Evolutionary conservation across 1,139 yeast species (phyloP), one percentile per base, ranked within the genome.

Genomic region (Blastobotrys persicus): DNA sequence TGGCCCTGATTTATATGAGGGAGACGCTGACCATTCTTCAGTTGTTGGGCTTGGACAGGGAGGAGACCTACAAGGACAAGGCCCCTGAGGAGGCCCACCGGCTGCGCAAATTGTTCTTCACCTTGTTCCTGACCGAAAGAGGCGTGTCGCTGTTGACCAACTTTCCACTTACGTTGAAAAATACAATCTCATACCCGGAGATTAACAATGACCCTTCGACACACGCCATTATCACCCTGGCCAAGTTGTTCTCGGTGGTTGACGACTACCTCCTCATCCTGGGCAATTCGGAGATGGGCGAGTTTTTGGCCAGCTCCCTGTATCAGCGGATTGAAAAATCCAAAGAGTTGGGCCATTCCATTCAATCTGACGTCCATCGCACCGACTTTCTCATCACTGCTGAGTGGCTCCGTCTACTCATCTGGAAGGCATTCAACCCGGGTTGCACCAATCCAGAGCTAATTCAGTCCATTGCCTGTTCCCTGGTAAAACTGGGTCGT

Each of bases 321-420:
- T 38, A 47, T n/a, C 42, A 37, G 16, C 35, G 45, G 26, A 37
- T 53, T 7, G 49, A 52, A 31, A 32, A 32, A 4, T 33, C 45
- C 13, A 42, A 42, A 16, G 33, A 41, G 17, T 39, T 43, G 14
- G 31, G 44, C 4, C 31, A 16, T n/a, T 34, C 34, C n/a, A 35
- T 54, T 26, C 31, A 35, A 5, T 45, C 46, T 11, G 57, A 52
- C n/a, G 47, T 50, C 14, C 54, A 55, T 23, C 39, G 48, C 34
- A 56, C 57, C 4, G 58, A 55, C 34, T 53, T 51, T 35, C 38
- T 53, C 13, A 50, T 55, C 16, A 44, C 58, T 20, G 41, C 51
- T 7, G 49, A 51, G 28, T 55, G 58, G 58, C 43, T 55, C n/a
- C 45, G 51, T 26, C 19, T 54, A 37, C 41, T 49, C 13, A 45